Base-by-base conservation (phyloP, 306 rosid genomes). In the Canavalia ensiformis region DNA sequence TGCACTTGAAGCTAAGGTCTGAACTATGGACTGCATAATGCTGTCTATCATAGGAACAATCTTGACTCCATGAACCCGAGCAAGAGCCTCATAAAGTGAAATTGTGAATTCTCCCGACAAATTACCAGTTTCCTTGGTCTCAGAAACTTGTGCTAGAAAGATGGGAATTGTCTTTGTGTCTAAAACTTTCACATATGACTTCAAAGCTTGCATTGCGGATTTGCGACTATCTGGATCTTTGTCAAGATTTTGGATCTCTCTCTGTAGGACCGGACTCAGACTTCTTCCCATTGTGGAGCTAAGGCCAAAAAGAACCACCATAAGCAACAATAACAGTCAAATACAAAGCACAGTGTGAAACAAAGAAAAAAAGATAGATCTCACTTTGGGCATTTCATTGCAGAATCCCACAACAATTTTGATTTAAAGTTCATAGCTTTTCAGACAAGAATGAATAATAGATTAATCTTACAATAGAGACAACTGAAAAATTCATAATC, bases 131-230 rank as follows among this genome's bases (percentile, higher is more conserved):
- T 90, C 97, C 76, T 91, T 93, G 30, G 92, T 88, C 81, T 91
- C 94, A n/a, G 93, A 95, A 87, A 95, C 97, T 85, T 95, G 97
- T 12, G 92, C 97, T 45, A 93, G 94, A 86, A 95, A 95, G 46
- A 85, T 74, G 1, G 93, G 97, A 49, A 95, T 95, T 56, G 96
- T 84, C 90, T 85, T 89, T 55, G 82, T 83, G 46, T 95, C 99
- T 75, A 95, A 75, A 55, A 90, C 98, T 81, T 91, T 95, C 60
- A 93, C 97, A 54, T 95, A 90, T 3, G 92, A 85, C 52, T 86
- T 90, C 70, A 95, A 85, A 10, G 91, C 91, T 81, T 88, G 88
- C 98, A 95, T 95, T 5, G 97, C 96, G 3, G 93, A 87, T 77
- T 90, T 90, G 44, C 95, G 91, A 74, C 95, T 87, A n/a, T 90